Evolutionary conservation across 192 early-diverging fungal species (phyloP).

Genomic region (Entophlyctis helioformis): DNA sequence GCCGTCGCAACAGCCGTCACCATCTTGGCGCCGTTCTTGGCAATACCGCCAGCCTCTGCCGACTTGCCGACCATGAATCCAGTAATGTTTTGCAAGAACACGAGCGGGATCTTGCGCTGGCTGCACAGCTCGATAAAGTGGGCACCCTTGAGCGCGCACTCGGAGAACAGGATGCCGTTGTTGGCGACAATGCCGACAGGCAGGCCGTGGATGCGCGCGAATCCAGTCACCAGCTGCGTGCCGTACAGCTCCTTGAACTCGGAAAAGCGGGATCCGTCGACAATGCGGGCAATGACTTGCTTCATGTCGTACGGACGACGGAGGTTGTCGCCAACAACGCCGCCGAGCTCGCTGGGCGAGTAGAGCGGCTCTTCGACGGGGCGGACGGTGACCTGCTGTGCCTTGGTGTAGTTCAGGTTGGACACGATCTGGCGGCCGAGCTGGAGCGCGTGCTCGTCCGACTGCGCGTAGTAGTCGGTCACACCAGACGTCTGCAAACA

Average conservation of each 20-base stretch:
- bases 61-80: conserved; percentile 94
- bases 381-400: conserved; percentile 35
- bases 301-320: conserved; percentile 76
- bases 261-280: conserved; percentile 78
- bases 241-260: conserved; percentile 95
- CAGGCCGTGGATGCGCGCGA: conserved; percentile 79
- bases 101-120: conserved; percentile 75
- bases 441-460: conserved; percentile 78
- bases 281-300: conserved; percentile 89
- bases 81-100: conserved; percentile 95
- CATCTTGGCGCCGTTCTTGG: conserved; percentile 95
- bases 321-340: conserved; percentile 89
- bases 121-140: conserved; percentile 90
- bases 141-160: conserved; percentile 87
- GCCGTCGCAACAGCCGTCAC: conserved; percentile 91
- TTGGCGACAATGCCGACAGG: conserved; percentile 92
- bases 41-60: conserved; percentile 89
- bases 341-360: conserved; percentile 68
- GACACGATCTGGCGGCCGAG: conserved; percentile 74
- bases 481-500: conserved; percentile 76
- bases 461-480: conserved; percentile 81
- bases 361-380: conserved; percentile 70
- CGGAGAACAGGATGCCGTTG: conserved; percentile 91
- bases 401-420: conserved; percentile 74
- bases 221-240: conserved; percentile 77